Evolutionary conservation across 2,329 filamentous ascomycete species (phyloP), one percentile per base, ranked within the genome.

Genomic region (Tothia fuscella): DNA sequence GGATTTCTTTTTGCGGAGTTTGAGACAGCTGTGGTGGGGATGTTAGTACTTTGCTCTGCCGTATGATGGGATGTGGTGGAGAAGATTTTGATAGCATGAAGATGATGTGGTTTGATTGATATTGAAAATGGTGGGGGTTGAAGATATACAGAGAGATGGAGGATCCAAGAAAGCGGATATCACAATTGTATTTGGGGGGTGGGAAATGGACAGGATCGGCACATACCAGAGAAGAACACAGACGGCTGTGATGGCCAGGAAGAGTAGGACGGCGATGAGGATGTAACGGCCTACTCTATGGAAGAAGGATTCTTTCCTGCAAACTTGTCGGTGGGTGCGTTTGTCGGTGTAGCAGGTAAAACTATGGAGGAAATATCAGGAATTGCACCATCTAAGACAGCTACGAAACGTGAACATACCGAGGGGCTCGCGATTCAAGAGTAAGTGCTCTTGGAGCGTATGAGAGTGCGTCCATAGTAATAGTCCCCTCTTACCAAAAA

Each of bases 221-320:
- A 40, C 38, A 9, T 36, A 42, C 39, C 39, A 42, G 14, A 20
- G 29, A 24, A 33, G 1, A 17, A 13, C 22, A 17, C 22, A 21
- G 9, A 42, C 13, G 13, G 31, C 16, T 13, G 21, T n/a, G 12
- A 42, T 17, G 13, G 14, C 19, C 6, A 42, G 29, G 39, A 42
- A 42, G 39, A 42, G 7, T 10, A 42, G 30, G 9, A 42, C 4
- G n/a, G 29, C 39, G 20, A 35, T 42, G 20, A 42, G 39, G 19
- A 42, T 42, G 29, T 24, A 42, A 22, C 30, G 29, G n/a, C 39
- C 39, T 6, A 42, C 39, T 19, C 39, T 28, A 19, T 42, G 39
- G 14, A 42, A 42, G 39, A 42, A 42, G 12, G 29, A 34, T 3
- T 6, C 4, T 13, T 42, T 22, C 16, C 26, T 42, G 5, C 6